A percentile compares a stretch with the other conserved stretches of the same genome.
Conservation (phyloP, 306 rosid genomes). For the Ormosia emarginata region DNA sequence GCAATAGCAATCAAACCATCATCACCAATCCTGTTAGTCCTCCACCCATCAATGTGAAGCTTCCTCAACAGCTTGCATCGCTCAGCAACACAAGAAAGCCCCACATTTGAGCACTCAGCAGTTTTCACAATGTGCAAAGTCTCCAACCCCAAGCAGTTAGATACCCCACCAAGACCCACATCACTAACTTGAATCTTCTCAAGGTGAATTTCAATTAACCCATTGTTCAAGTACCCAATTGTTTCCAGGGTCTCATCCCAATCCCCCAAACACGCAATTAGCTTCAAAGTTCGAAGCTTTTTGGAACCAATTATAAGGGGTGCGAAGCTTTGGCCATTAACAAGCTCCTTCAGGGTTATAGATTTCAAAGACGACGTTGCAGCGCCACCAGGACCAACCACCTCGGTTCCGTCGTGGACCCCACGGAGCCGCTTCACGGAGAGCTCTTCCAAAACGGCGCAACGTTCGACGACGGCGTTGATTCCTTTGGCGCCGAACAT, state of each 20-base stretch:
- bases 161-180: constrained; percentile 60
- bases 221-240: constrained; percentile 36
- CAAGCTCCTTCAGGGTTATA: constrained; percentile 59
- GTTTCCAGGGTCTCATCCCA: constrained; percentile 64
- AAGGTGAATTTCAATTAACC: constrained; percentile 59
- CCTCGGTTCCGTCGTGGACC: constrained; percentile 39
- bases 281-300: constrained; percentile 57
- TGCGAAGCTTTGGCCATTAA: constrained; percentile 57
- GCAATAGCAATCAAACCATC: constrained; percentile 68
- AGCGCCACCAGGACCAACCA: constrained; percentile 35
- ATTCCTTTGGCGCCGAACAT: constrained; percentile 60
- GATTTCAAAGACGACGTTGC: constrained; percentile 55
- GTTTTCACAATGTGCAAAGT: constrained; percentile 64
- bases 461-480: constrained; percentile 53
- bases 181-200: constrained; percentile 84
- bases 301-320: constrained; percentile 63
- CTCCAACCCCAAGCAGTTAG: constrained; percentile 56
- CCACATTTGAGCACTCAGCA: constrained; percentile 64
- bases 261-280: constrained; percentile 70
- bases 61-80: constrained; percentile 62
- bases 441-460: constrained; percentile 61
- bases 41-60: constrained; percentile 90
- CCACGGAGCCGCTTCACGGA: constrained; percentile 78
- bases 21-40: constrained; percentile 69
- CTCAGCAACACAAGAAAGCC: constrained; percentile 57